Evolutionary conservation across 2,329 filamentous ascomycete species (phyloP).

Genomic region (Lasiodiplodia sp.): DNA sequence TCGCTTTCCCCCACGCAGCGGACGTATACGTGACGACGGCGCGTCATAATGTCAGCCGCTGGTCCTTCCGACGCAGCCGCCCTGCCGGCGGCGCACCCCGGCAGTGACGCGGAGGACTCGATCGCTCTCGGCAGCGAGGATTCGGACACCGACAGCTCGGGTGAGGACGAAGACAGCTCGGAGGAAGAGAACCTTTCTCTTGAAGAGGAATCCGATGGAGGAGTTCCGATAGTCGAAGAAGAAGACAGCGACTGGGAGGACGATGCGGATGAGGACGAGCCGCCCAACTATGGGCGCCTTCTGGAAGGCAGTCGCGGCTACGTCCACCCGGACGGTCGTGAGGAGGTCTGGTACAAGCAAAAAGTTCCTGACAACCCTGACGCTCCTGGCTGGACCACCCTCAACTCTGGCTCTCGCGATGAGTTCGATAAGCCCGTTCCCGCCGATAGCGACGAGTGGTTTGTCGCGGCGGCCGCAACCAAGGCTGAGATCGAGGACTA

Average conservation of each 20-base stretch:
- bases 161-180: not conserved
- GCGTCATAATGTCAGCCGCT: not conserved
- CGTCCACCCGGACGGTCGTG: not conserved
- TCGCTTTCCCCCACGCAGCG: no score
- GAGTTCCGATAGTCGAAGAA: not conserved
- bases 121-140: conserved; percentile 8
- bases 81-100: not conserved
- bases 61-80: not conserved
- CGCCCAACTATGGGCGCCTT: not conserved
- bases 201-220: not conserved
- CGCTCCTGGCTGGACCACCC: not conserved
- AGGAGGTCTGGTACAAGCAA: not conserved
- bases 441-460: not conserved
- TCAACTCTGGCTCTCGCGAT: not conserved
- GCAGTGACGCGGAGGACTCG: not conserved
- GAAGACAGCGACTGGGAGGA: not conserved
- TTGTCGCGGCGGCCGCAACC: not conserved
- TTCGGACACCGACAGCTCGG: not conserved
- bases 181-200: not conserved
- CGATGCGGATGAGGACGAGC: not conserved
- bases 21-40: not conserved
- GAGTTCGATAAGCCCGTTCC: not conserved
- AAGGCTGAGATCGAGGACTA: not conserved
- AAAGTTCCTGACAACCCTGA: not conserved
- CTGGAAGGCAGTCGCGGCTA: not conserved